Evolutionary conservation across 176 grass and related monocot species (phyloP), one percentile per base, ranked within the genome.

Genomic region (Phoenix dactylifera): DNA sequence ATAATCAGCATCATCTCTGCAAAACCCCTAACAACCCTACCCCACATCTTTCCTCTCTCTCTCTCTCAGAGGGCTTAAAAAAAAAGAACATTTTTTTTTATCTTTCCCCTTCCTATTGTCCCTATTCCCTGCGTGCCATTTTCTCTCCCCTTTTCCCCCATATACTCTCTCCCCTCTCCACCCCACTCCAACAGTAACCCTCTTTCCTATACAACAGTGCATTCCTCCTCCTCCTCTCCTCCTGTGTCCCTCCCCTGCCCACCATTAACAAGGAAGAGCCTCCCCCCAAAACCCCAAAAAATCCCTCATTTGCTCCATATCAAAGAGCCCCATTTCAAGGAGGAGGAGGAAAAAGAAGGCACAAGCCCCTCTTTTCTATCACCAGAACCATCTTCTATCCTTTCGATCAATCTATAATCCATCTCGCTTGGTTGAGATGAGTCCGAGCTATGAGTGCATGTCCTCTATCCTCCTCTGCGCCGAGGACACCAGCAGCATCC

Each of bases 391-490:
- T 17, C 39, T 56, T 65, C 32, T 15, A 56, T 30, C 52, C 64
- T 65, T n/a, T 29, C 24, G 7, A 50, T 15, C 48, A 32, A 24
- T 60, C 24, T 28, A 14, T 44, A 9, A 44, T 12, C 9, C 14
- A 51, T 20, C 16, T 67, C 15, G 20, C 18, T 59, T 23, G 23
- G 51, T 16, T 55, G 69, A 32, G 68, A 95, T 95, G 90, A 80
- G 82, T 51, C 77, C 79, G 23, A 83, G 73, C 76, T 83, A 73
- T 52, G 86, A 89, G 53, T 82, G 48, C 62, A 70, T 83, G 15
- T 67, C 86, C 50, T 95, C 86, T 16, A 70, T 79, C 76, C 90
- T 95, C 44, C 72, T 95, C 48, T 95, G 90, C 79, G 77, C 82
- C 54, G 90, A 95, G 83, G 86, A 95, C 63, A 86, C 75, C 69